Base-by-base conservation (phyloP, 495 filamentous ascomycete species). In the Oidiodendron maius region DNA sequence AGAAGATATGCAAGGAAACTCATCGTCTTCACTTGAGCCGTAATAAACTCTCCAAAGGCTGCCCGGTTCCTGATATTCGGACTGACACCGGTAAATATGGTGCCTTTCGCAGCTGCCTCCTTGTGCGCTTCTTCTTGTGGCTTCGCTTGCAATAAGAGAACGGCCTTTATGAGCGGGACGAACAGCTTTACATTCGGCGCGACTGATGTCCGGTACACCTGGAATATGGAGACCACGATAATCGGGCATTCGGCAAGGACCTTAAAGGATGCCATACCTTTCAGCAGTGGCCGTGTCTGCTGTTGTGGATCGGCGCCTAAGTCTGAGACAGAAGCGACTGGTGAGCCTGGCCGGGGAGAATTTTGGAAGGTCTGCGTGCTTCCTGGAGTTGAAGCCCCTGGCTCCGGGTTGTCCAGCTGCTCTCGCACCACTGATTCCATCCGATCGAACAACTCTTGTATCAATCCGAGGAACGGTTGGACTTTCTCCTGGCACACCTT, bases 1-100 rank as follows among this genome's bases (percentile, higher is more conserved):
- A 99, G 75, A 3, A 99, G 70, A 64, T 97, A 99, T 0, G 94
- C 94, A 54, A 99, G 66, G 59, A 99, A 99, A 55, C 89, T 95
- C 94, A 99, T 97, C 0, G 93, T 97, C 75, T 99, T 99, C 36
- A 99, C 93, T 65, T 99, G 94, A 0, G 89, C 90, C 0, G 88
- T 96, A 45, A 99, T 91, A 50, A 99, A 91, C 50, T 99, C 94
- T 2, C 94, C 94, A 70, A 96, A 99, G 4, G 91, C 94, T 16
- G 85, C 83, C 17, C 93, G 73, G 57, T 96, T 95, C 66, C 89
- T 90, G 55, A 99, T 96, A 48, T 91, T 88, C 28, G 85, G 86
- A 68, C 87, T 93, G 22, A 99, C 88, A 4, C 93, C 94, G 0
- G 88, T 94, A 56, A 96, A 96, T 2, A 94, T 86, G 25, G 78